Base-by-base conservation (phyloP, 2,329 filamentous ascomycete species). In the Aulographum hederae region DNA sequence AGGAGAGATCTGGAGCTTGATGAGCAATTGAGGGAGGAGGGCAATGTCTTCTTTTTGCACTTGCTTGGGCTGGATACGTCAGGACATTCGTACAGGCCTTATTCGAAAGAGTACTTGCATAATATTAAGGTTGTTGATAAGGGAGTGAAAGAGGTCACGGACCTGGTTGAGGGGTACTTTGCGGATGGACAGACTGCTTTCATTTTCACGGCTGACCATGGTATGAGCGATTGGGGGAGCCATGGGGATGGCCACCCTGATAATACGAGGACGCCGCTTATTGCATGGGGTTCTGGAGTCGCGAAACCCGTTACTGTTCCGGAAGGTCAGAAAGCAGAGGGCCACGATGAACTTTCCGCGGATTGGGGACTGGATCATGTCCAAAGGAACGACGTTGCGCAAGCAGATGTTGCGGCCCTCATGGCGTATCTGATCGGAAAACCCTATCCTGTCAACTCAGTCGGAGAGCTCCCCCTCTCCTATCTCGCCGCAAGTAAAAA, bases 161-260 rank as follows among this genome's bases (percentile, higher is more conserved):
- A 78, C 39, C 50, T 93, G 33, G 74, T 94, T 31, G 72, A 92
- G 21, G 68, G 77, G 10, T 98, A 95, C 10, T 98, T 94, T 45
- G 65, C 58, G 43, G 70, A 72, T 39, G 77, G 69, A 33, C 75
- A 89, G 52, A 95, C 89, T 0, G 82, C 91, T 0, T 98, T 86
- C 50, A 71, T 98, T 12, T 98, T 98, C 49, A 98, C 91, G 1
- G 89, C 89, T 5, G 89, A 98, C 47, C 89, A 98, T 52, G 89
- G 89, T 13, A 98, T 98, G 89, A 95, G 82, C 47, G 89, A 98
- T 53, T 94, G 79, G 76, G 89, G 91, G n/a, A 95, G 85, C 43
- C 91, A 98, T 51, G 91, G 91, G 23, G 89, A 98, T 51, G 89
- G 89, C 5, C 85, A 98, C 53, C 89, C 89, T 0, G 80, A 98